A percentile compares a stretch with the other conserved stretches of the same genome.
Conservation (phyloP, 345 rosid genomes). For the Eucalyptus brandiana region DNA sequence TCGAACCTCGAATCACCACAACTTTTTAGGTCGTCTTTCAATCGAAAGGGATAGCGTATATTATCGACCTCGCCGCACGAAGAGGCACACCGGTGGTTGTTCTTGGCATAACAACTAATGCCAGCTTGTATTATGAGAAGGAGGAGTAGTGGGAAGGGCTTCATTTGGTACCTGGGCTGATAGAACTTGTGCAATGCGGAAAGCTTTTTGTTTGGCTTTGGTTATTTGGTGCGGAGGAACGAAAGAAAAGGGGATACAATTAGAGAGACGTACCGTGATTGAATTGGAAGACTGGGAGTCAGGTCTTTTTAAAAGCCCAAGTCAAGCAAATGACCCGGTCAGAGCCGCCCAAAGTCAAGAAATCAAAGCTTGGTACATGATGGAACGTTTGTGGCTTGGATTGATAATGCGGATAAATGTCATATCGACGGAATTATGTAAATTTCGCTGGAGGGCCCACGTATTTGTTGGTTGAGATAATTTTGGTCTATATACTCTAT, state of each 20-base stretch:
- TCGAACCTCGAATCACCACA: rapidly evolving
- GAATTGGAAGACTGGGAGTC: not conserved
- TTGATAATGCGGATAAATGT: too few species aligned
- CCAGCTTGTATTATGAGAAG: not conserved
- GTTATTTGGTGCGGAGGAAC: too few species aligned
- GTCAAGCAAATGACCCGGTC: too few species aligned
- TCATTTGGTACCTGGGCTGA: not conserved
- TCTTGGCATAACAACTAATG: not conserved
- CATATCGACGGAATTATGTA: not conserved
- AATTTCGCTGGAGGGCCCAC: not conserved
- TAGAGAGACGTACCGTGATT: not conserved
- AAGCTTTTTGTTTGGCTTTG: not conserved
- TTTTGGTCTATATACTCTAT: too few species aligned
- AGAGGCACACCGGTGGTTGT: not conserved
- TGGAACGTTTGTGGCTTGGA: too few species aligned
- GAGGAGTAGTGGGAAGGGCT: not conserved
- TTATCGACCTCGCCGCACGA: rapidly evolving
- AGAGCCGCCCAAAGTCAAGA: too few species aligned
- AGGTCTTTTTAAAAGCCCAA: not conserved
- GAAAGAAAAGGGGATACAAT: not conserved
- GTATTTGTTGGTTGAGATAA: not conserved
- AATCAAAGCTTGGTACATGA: too few species aligned
- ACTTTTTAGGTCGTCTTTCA: rapidly evolving
- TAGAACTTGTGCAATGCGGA: not conserved
- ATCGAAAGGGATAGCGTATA: not conserved